A percentile compares a stretch with the other conserved stretches of the same genome.
phyloP scores from a whole-genome alignment of 805 yeast species.

The Alloascoidea hylecoeti region DNA sequence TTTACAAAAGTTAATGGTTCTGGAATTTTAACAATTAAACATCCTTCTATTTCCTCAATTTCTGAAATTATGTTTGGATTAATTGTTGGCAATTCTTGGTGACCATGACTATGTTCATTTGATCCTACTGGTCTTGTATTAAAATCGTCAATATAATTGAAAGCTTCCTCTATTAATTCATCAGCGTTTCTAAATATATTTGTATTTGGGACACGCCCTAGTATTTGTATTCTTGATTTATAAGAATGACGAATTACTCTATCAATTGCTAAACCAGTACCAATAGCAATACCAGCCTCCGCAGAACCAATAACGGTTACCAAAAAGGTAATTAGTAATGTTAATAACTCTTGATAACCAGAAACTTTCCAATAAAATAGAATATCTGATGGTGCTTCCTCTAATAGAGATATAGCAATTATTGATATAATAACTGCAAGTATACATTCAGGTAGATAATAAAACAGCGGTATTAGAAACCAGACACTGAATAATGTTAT shows the following conservation, averaged over 20 bases:
- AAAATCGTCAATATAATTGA: conserved; percentile 22
- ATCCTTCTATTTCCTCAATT: conserved; percentile 45
- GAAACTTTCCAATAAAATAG: conserved; percentile 54
- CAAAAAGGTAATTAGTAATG: conserved; percentile 49
- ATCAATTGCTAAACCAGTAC: conserved; percentile 65
- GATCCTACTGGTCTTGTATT: no score
- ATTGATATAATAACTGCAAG: conserved; percentile 67
- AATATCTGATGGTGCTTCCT: conserved; percentile 75
- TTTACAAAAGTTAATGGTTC: conserved; percentile 87
- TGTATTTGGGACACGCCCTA: conserved; percentile 54
- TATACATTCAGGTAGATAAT: conserved; percentile 66
- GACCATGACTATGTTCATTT: no score
- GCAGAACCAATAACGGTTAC: conserved; percentile 63
- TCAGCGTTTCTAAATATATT: conserved; percentile 60
- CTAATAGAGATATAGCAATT: conserved; percentile 64
- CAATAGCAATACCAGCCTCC: conserved; percentile 84
- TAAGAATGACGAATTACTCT: conserved; percentile 74
- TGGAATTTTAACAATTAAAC: conserved; percentile 66
- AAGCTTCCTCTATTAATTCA: conserved; percentile 24
- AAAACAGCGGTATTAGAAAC: conserved; percentile 46
- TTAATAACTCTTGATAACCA: conserved; percentile 67
- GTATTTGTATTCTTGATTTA: conserved; percentile 69
- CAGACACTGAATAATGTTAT: conserved; percentile 53
- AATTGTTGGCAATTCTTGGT: not conserved
- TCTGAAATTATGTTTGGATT: not conserved